Evolutionary conservation across 2,329 filamentous ascomycete genomes (phyloP).

Genomic region (Diaporthe aspalathi): DNA sequence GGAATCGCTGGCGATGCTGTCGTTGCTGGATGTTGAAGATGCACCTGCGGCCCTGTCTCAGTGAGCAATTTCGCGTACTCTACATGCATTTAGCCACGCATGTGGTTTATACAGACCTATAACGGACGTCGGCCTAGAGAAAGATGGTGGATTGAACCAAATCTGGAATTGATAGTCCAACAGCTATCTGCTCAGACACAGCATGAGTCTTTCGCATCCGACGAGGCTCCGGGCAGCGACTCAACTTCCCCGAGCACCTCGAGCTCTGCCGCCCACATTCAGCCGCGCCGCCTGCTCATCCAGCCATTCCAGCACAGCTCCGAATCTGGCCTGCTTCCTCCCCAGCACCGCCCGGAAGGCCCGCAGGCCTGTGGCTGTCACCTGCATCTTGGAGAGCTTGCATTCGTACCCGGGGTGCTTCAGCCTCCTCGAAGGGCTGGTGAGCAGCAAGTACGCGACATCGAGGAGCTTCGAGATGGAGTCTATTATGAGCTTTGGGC

Average conservation of each 20-base stretch:
- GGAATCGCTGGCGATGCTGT: neutral
- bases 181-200: neutral
- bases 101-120: neutral
- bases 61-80: neutral
- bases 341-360: conserved; percentile 78
- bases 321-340: conserved; percentile 78
- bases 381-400: conserved; percentile 69
- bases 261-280: conserved; percentile 38
- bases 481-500: conserved; percentile 62
- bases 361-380: conserved; percentile 71
- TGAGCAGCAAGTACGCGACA: conserved; percentile 73
- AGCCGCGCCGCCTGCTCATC: conserved; percentile 57
- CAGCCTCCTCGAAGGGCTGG: conserved; percentile 60
- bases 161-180: neutral
- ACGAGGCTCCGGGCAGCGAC: neutral
- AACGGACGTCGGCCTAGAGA: neutral
- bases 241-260: conserved; percentile 43
- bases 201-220: neutral
- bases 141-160: neutral
- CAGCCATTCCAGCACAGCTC: conserved; percentile 75
- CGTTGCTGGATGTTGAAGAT: neutral
- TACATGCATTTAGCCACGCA: neutral
- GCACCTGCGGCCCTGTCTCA: neutral
- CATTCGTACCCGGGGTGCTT: conserved; percentile 67
- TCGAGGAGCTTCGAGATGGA: conserved; percentile 75